Evolutionary conservation across 805 yeast genomes (phyloP).

Genomic region (Torulaspora microellipsoides): DNA sequence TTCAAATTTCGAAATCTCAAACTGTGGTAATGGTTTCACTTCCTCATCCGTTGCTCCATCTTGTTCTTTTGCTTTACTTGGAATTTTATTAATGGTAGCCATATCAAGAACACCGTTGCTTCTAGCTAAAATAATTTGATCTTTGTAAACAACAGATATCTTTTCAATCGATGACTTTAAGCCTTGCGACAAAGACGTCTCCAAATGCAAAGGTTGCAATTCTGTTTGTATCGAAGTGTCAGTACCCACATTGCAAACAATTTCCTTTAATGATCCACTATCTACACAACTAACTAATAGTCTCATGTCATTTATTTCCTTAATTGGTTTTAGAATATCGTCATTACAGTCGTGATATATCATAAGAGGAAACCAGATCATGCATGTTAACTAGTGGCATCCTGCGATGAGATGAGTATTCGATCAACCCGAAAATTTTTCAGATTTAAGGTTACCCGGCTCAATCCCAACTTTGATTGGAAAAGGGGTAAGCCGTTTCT

Average conservation of each 20-base stretch:
- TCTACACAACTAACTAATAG: conserved; percentile 62
- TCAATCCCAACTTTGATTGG: not conserved
- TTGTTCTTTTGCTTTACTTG: conserved; percentile 2
- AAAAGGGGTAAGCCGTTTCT: conserved; percentile 4
- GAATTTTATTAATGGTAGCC: conserved; percentile 31
- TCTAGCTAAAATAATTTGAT: conserved; percentile 42
- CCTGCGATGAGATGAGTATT: conserved; percentile 11
- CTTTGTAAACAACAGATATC: conserved; percentile 32
- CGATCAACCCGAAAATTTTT: conserved; percentile 16
- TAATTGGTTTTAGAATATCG: too few relatives aligned
- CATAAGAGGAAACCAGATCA: too few relatives aligned
- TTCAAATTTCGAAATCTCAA: conserved; percentile 22
- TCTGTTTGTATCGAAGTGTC: conserved; percentile 74
- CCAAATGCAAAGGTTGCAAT: conserved; percentile 55
- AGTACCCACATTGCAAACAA: conserved; percentile 60
- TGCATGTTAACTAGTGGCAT: too few relatives aligned
- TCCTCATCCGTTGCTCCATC: not conserved
- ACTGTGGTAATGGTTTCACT: conserved; percentile 10
- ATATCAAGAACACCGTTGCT: conserved; percentile 43
- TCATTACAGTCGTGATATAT: too few relatives aligned
- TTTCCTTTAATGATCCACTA: conserved; percentile 60
- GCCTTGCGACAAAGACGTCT: conserved; percentile 41
- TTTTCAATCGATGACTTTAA: conserved; percentile 39
- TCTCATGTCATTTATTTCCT: conserved; percentile 42
- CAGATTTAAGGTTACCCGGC: conserved; percentile 3